Evolutionary conservation across 108 stramenopile species (phyloP).

Genomic region (Conticribra guillardii): DNA sequence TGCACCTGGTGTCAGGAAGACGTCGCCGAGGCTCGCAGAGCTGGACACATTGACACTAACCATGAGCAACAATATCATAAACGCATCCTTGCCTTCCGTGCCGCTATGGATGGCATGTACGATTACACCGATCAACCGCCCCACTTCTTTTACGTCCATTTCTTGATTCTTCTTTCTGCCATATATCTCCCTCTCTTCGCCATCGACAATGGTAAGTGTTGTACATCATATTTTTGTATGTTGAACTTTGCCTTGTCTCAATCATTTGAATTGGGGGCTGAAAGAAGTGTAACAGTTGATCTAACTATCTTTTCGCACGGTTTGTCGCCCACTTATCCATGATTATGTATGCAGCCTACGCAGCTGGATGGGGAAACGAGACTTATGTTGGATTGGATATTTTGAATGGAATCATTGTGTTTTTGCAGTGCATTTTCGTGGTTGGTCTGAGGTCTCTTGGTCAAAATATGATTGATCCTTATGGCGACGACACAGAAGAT

Average conservation of each 20-base stretch:
- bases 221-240: too few species aligned
- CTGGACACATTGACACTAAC: slow-evolving; percentile 20
- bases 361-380: too few species aligned
- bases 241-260: too few species aligned
- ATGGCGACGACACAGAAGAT: slow-evolving; percentile 54
- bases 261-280: too few species aligned
- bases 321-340: too few species aligned
- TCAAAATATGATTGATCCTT: slow-evolving; percentile 47
- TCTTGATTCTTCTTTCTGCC: slow-evolving; percentile 47
- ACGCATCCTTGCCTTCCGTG: slow-evolving; percentile 17
- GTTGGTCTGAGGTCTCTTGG: slow-evolving; percentile 49
- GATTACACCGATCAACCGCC: slow-evolving; percentile 48
- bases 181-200: slow-evolving; percentile 58
- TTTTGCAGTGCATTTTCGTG: slow-evolving; percentile 47
- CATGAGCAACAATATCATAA: slow-evolving; percentile 5
- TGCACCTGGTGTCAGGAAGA: slow-evolving; percentile 23
- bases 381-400: slow-evolving; percentile 69
- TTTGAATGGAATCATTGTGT: slow-evolving; percentile 41
- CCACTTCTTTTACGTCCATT: slow-evolving; percentile 64
- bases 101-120: slow-evolving; percentile 40
- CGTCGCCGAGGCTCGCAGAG: slow-evolving; percentile 12
- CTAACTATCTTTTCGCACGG: too few species aligned
- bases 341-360: too few species aligned
- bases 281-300: too few species aligned
- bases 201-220: slow-evolving; percentile 34